A percentile compares a stretch with the other conserved stretches of the same genome.
phyloP scores from a whole-genome alignment of 129 eudicot genomes.

The Escallonia rubra region DNA sequence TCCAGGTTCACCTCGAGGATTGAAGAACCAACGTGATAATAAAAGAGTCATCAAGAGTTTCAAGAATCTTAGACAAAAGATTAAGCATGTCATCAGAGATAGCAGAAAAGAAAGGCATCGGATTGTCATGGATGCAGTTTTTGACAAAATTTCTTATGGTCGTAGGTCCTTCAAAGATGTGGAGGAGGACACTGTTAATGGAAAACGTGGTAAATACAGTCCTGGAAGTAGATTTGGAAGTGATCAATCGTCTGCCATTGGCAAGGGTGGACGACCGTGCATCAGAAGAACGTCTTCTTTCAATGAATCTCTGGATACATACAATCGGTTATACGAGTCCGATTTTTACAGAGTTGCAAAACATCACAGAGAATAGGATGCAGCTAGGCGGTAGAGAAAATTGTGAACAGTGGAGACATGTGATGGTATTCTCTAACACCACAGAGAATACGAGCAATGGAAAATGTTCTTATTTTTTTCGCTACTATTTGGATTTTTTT shows the following conservation, averaged over 20 bases:
- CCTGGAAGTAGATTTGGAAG: conserved; percentile 17
- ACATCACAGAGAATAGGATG: conserved; percentile 13
- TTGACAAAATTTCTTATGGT: conserved; percentile 73
- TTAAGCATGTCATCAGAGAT: conserved; percentile 55
- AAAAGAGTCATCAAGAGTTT: conserved; percentile 34
- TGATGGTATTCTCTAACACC: too few relatives aligned
- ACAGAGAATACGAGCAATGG: too few relatives aligned
- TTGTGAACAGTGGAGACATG: conserved; percentile 27
- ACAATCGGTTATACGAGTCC: conserved; percentile 42
- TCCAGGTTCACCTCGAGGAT: conserved; percentile 18
- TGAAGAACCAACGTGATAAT: conserved; percentile 31
- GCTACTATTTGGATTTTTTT: too few relatives aligned
- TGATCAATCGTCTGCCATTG: conserved; percentile 5
- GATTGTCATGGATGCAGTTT: conserved; percentile 68
- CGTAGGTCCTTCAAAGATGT: conserved; percentile 34
- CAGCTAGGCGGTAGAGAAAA: neutral
- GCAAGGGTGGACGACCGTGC: neutral
- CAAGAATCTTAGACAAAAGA: conserved; percentile 59
- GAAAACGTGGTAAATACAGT: conserved; percentile 17
- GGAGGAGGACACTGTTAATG: conserved; percentile 22
- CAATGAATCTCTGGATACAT: conserved; percentile 41
- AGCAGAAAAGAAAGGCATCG: conserved; percentile 61
- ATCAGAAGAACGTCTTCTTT: conserved; percentile 47
- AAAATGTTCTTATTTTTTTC: too few relatives aligned
- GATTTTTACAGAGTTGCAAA: conserved; percentile 16